Conservation (phyloP, 768 basidiomycete species). For the Serpula lacrymans region DNA sequence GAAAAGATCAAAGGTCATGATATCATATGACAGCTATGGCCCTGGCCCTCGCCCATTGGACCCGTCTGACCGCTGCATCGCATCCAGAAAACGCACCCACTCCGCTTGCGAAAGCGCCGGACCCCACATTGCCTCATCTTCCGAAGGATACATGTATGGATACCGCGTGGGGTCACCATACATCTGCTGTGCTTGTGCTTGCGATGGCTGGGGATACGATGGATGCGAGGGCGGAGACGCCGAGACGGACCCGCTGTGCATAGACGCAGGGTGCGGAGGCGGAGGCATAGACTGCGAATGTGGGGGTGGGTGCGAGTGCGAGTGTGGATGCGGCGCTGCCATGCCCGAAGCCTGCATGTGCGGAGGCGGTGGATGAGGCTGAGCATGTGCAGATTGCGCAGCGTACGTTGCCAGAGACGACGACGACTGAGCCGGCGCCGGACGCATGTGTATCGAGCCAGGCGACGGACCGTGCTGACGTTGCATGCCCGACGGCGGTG, state of each 20-base stretch:
- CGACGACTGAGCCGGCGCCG: conserved; percentile 10
- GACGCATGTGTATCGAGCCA: no score
- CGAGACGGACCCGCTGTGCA: conserved; percentile 15
- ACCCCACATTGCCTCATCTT: conserved; percentile 71
- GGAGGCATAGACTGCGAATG: conserved; percentile 15
- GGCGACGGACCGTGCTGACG: conserved; percentile 21
- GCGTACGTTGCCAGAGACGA: conserved; percentile 27
- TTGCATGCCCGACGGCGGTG: neutral
- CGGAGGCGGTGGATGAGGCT: no score
- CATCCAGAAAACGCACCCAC: conserved; percentile 66
- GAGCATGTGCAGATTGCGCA: conserved; percentile 16
- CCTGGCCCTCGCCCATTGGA: conserved; percentile 26
- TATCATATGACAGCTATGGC: neutral
- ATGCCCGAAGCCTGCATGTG: conserved; percentile 10
- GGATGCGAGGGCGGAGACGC: no score
- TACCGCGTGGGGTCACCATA: conserved; percentile 24
- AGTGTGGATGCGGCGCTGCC: conserved; percentile 5
- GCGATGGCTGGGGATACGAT: conserved; percentile 20
- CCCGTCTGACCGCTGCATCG: conserved; percentile 54
- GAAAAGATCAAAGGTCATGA: conserved; percentile 22
- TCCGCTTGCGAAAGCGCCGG: conserved; percentile 74
- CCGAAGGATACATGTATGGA: conserved; percentile 44
- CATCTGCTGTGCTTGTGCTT: no score
- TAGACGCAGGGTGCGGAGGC: neutral
- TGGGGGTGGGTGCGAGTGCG: conserved; percentile 9